These are phyloP conservation scores for Apiospora koreana DNA, from an alignment of 2,329 filamentous ascomycete genomes.

Conservation along the genomic window DNA sequence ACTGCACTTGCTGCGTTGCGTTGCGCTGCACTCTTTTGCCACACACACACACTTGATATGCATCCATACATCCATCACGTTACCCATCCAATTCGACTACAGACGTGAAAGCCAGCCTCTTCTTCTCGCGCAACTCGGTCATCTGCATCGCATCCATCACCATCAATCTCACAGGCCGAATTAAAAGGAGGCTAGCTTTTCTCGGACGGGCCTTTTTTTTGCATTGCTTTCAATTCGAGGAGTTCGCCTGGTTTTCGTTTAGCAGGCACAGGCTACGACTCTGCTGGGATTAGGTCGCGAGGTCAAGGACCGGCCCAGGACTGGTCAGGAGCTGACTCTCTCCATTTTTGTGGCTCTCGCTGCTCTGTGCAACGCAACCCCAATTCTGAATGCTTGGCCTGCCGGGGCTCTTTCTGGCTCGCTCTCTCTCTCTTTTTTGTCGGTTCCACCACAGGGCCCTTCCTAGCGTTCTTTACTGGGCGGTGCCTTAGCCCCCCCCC, in stretches of 20 bases:
- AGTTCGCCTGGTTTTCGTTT: neutral
- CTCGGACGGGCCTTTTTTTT: neutral
- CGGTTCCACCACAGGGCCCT: constrained; percentile 2
- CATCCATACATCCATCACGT: neutral
- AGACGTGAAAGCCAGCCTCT: too few species aligned
- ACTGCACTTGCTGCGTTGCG: neutral
- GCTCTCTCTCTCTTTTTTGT: neutral
- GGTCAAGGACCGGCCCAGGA: neutral
- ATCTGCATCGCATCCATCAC: neutral
- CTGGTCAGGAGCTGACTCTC: constrained; percentile 4
- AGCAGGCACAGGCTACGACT: neutral
- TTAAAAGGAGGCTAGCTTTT: neutral
- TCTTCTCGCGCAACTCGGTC: too few species aligned
- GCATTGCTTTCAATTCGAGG: constrained; percentile 8
- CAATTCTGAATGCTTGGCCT: constrained; percentile 7
- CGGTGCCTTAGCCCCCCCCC: constrained; percentile 1
- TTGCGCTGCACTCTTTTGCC: neutral
- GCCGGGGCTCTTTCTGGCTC: constrained; percentile 2
- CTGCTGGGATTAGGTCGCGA: neutral
- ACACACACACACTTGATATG: neutral
- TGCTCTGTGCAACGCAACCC: constrained; percentile 9
- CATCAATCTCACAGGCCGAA: neutral
- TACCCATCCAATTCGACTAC: neutral
- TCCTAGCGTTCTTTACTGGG: constrained; percentile 5
- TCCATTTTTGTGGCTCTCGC: constrained; percentile 5